Evolutionary conservation across 2,329 filamentous ascomycete species (phyloP).

Genomic region (Lasiodiplodia gonubiensis): DNA sequence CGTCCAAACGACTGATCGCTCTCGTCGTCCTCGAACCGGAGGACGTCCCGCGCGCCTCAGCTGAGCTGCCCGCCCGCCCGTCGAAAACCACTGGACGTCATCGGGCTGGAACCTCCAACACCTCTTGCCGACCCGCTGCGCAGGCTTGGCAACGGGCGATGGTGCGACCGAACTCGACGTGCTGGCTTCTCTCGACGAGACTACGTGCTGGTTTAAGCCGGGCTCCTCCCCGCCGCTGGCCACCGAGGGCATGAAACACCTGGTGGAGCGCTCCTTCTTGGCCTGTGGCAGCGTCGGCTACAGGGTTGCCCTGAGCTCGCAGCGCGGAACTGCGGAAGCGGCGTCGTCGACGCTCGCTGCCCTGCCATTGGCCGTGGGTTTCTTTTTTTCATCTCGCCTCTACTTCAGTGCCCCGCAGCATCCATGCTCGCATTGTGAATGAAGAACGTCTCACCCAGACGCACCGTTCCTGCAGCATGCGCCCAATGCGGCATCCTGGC

Average conservation of each 20-base stretch:
- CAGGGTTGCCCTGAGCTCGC: slow-evolving; percentile 16
- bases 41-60: neutral
- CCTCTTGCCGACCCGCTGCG: neutral
- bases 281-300: slow-evolving; percentile 15
- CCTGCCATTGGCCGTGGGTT: slow-evolving; percentile 3
- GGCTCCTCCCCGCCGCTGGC: neutral
- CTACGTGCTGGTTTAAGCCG: neutral
- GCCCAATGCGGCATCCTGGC: neutral
- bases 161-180: neutral
- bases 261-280: slow-evolving; percentile 15
- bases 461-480: slow-evolving; percentile 9
- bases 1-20: slow-evolving; percentile 6
- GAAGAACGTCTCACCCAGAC: slow-evolving; percentile 17
- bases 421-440: slow-evolving; percentile 11
- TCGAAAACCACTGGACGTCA: neutral
- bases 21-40: neutral
- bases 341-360: slow-evolving; percentile 10
- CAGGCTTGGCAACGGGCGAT: slow-evolving; percentile 19
- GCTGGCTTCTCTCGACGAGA: neutral
- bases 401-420: slow-evolving; percentile 11
- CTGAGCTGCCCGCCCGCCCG: neutral
- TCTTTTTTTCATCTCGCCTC: slow-evolving; percentile 24
- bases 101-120: neutral
- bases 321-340: slow-evolving; percentile 22
- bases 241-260: slow-evolving; percentile 17